Evolutionary conservation across 2,329 filamentous ascomycete species (phyloP).

Genomic region (Periconia sp.): DNA sequence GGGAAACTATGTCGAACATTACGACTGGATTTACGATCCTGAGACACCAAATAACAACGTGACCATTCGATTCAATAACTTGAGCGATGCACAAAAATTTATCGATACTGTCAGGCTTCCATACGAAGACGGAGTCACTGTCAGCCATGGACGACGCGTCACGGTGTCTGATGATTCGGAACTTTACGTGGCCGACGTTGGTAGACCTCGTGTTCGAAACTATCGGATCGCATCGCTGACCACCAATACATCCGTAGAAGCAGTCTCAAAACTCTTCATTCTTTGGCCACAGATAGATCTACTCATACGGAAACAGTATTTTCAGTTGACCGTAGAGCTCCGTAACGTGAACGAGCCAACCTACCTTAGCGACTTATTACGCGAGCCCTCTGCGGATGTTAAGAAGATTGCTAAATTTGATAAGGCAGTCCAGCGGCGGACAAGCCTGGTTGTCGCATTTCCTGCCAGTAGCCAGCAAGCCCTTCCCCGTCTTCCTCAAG

Average conservation of each 20-base stretch:
- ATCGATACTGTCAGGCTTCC: conserved; percentile 15
- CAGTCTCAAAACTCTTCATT: conserved; percentile 1
- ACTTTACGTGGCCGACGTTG: conserved; percentile 12
- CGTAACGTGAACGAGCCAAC: not conserved
- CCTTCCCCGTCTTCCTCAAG: conserved; percentile 14
- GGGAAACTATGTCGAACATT: conserved; percentile 13
- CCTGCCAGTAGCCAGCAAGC: conserved; percentile 9
- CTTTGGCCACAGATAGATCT: conserved; percentile 2
- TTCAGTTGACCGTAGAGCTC: not conserved
- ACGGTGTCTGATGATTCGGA: conserved; percentile 13
- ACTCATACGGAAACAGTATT: not conserved
- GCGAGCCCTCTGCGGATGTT: not conserved
- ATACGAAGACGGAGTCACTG: conserved; percentile 10
- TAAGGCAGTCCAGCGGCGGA: conserved; percentile 6
- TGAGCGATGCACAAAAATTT: conserved; percentile 10
- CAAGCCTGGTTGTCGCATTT: conserved; percentile 13
- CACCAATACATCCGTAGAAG: not conserved
- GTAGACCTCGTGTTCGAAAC: conserved; percentile 1
- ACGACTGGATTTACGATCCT: conserved; percentile 22
- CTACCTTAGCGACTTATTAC: not conserved
- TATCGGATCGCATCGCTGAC: conserved; percentile 9
- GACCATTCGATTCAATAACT: conserved; percentile 13
- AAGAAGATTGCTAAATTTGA: conserved; percentile 1
- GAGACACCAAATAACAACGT: conserved; percentile 17
- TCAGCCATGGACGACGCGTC: conserved; percentile 9